Conservation (phyloP, 495 filamentous ascomycete genomes). For the Hapsidospora chrysogenum region DNA sequence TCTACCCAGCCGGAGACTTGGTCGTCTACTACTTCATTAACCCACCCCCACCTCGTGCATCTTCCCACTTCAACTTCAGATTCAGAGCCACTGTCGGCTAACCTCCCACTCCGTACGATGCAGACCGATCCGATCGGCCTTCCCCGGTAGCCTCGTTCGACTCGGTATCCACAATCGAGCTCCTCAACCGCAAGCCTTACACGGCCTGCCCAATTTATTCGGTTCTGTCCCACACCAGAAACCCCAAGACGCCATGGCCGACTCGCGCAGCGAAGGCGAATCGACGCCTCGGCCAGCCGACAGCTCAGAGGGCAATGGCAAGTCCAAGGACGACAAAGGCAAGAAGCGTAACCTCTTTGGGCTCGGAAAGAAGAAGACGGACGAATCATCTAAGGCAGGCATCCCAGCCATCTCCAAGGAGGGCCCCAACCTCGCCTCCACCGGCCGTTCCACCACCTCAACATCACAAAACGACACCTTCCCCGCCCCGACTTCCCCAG, state of each 20-base stretch:
- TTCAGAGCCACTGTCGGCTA: too few species aligned
- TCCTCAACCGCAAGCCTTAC: constrained; percentile 14
- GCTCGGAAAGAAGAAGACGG: constrained; percentile 49
- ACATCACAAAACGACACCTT: constrained; percentile 26
- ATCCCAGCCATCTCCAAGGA: constrained; percentile 14
- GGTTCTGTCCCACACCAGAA: too few species aligned
- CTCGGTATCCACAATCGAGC: too few species aligned
- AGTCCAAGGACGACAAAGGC: constrained; percentile 18
- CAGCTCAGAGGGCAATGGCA: constrained; percentile 13
- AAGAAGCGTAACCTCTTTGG: constrained; percentile 41
- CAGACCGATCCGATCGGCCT: too few species aligned
- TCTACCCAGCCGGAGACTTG: too few species aligned
- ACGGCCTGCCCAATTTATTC: not conserved
- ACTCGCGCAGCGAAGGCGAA: constrained; percentile 15
- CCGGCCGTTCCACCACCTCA: constrained; percentile 20
- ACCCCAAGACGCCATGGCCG: constrained; percentile 7
- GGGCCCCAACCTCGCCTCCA: constrained; percentile 5
- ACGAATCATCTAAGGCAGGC: constrained; percentile 23
- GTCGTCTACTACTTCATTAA: too few species aligned
- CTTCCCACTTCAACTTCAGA: too few species aligned
- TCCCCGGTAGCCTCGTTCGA: too few species aligned
- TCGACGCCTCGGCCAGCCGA: constrained; percentile 18
- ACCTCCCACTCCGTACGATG: too few species aligned
- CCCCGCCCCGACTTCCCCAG: constrained; percentile 28
- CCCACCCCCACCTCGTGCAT: too few species aligned